Evolutionary conservation across 768 basidiomycete genomes (phyloP).

Genomic region (Calocera cornea): DNA sequence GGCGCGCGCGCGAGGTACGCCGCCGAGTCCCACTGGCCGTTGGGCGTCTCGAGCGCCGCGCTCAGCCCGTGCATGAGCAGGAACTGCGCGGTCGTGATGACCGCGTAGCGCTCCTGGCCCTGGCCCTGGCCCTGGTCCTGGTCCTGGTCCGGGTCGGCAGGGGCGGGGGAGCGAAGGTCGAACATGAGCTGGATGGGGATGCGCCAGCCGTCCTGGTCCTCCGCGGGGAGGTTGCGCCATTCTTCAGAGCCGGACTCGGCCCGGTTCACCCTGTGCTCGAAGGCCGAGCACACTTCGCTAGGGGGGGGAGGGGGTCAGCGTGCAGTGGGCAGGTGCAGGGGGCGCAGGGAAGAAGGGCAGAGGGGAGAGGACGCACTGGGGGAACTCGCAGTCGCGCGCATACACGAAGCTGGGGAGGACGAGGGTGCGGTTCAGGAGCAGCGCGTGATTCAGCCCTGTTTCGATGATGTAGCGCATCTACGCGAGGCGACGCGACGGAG

Average conservation of each 20-base stretch:
- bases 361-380: conserved; percentile 1
- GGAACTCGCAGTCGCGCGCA: conserved; percentile 33
- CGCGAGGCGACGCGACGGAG: neutral
- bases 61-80: conserved; percentile 9
- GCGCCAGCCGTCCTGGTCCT: conserved; percentile 8
- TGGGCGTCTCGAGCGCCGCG: conserved; percentile 1
- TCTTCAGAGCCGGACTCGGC: conserved; percentile 9
- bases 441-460: conserved; percentile 31
- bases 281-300: conserved; percentile 12
- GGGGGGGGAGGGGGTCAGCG: too few species aligned
- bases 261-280: conserved; percentile 12
- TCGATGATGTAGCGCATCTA: conserved; percentile 41
- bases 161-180: conserved; percentile 11
- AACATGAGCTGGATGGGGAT: conserved; percentile 14
- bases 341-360: too few species aligned
- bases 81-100: conserved; percentile 11
- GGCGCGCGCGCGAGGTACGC: neutral
- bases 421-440: conserved; percentile 32
- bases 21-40: neutral
- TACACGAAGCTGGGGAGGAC: conserved; percentile 35
- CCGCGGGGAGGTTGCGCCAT: conserved; percentile 6
- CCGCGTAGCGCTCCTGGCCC: conserved; percentile 1
- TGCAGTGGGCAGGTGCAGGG: too few species aligned
- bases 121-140: too few species aligned
- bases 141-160: too few species aligned